phyloP scores from a whole-genome alignment of 1,284 basidiomycete genomes.

The Cryptococcus sp. region DNA sequence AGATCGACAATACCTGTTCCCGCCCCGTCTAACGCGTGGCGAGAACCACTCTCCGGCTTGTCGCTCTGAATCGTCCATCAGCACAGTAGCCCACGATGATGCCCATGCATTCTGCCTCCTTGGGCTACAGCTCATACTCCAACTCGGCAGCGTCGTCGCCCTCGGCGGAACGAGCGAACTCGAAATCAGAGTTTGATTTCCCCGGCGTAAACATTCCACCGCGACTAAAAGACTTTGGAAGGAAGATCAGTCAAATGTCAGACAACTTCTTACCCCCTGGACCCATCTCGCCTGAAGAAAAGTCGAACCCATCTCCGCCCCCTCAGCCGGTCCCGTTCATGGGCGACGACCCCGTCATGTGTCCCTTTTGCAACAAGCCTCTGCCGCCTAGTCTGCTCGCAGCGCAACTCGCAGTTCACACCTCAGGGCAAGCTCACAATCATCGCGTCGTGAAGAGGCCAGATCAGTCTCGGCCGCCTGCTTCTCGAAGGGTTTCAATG shows the following conservation, averaged over 20 bases:
- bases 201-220: slow-evolving; percentile 24
- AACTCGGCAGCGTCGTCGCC: slow-evolving; percentile 5
- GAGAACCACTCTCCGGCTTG: too few relatives aligned
- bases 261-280: slow-evolving; percentile 23
- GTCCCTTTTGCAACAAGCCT: slow-evolving; percentile 45
- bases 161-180: slow-evolving; percentile 1
- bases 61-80: too few relatives aligned
- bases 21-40: too few relatives aligned
- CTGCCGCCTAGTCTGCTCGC: slow-evolving; percentile 36
- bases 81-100: too few relatives aligned
- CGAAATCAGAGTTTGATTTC: slow-evolving; percentile 12
- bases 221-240: slow-evolving; percentile 30
- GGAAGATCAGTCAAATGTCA: slow-evolving; percentile 33
- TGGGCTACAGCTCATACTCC: slow-evolving; percentile 17
- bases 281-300: slow-evolving; percentile 2
- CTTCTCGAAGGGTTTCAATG: too few relatives aligned
- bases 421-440: too few relatives aligned
- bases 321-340: slow-evolving; percentile 28
- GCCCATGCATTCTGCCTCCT: slow-evolving; percentile 12
- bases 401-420: too few relatives aligned
- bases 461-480: too few relatives aligned
- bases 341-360: slow-evolving; percentile 43
- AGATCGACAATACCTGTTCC: too few relatives aligned
- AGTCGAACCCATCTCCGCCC: too few relatives aligned
- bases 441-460: not conserved